A percentile compares a stretch with the other conserved stretches of the same genome.
phyloP scores from a whole-genome alignment of 768 basidiomycete species.

The Naganishia friedmannii region DNA sequence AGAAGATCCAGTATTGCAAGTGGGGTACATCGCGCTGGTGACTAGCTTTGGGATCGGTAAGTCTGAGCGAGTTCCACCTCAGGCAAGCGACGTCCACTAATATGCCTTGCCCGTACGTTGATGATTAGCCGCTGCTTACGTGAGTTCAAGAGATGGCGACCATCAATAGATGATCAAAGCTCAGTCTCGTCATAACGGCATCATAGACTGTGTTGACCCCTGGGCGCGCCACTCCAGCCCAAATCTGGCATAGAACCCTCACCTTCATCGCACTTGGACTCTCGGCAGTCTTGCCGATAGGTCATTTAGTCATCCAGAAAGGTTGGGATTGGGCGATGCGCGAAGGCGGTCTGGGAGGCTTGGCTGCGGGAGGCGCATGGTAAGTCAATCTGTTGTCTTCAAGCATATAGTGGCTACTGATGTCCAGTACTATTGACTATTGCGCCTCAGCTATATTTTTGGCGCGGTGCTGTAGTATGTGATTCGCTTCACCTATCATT shows the following conservation, averaged over 20 bases:
- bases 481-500: constrained; percentile 33
- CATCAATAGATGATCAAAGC: background rate
- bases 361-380: constrained; percentile 65
- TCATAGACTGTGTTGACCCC: constrained; percentile 75
- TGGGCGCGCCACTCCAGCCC: constrained; percentile 70
- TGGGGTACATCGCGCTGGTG: constrained; percentile 37
- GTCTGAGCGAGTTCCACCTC: background rate
- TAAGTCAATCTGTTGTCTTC: background rate
- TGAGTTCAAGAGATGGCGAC: constrained; percentile 21
- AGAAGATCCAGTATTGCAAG: constrained; percentile 30
- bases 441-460: constrained; percentile 59
- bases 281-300: constrained; percentile 65
- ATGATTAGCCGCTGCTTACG: constrained; percentile 35
- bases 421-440: background rate
- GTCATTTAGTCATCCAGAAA: constrained; percentile 63
- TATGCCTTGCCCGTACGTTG: background rate
- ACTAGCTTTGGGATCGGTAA: constrained; percentile 17
- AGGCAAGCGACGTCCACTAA: background rate
- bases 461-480: constrained; percentile 80
- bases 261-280: constrained; percentile 78
- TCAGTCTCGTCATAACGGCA: constrained; percentile 55
- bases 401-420: background rate
- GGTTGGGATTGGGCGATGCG: constrained; percentile 60
- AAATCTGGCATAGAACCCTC: constrained; percentile 70
- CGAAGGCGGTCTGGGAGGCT: constrained; percentile 70